Evolutionary conservation across 306 rosid genomes (phyloP), one percentile per base, ranked within the genome.

Genomic region (Ammopiptanthus mongolicus): DNA sequence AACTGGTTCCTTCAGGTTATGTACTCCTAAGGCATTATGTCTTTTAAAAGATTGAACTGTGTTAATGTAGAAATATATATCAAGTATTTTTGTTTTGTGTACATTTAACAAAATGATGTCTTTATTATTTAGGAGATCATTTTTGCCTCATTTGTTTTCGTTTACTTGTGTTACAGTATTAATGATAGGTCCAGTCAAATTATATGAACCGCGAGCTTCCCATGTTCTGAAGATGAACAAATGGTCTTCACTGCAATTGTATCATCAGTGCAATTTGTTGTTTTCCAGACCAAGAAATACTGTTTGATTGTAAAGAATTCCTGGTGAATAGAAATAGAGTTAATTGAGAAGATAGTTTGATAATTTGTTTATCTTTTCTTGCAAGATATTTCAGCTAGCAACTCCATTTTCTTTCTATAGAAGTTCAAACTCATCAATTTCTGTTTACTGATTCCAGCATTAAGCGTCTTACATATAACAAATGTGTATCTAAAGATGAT

Each of bases 161-260:
- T 51, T 75, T 59, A 25, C 58, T 59, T 57, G 74, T 50, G 63
- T 80, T 83, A 74, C 89, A 83, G 90, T 56, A 65, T 72, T 62
- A 25, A 46, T 63, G 14, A 63, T 44, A 68, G 81, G 78, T 79
- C 28, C 74, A 62, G 28, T 58, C 15, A 22, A 69, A 36, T 75
- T 53, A 64, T 69, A 60, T 73, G 71, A 71, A 14, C 29, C 23
- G 65, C 77, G 15, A 62, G 60, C 65, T 80, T 74, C 80, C 69
- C 74, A 59, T 71, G 48, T 68, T 65, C 33, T 2, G 28, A 70
- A 76, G 86, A 76, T 62, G 67, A 33, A 51, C 60, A 66, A 66
- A 44, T 72, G 42, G 41, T 70, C 47, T 58, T 44, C 41, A 65
- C 36, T 73, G 73, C 71, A n/a, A 25, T 23, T 52, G 75, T 51